phyloP scores from a whole-genome alignment of 163 green algal genomes.

The Scenedesmus sp. region DNA sequence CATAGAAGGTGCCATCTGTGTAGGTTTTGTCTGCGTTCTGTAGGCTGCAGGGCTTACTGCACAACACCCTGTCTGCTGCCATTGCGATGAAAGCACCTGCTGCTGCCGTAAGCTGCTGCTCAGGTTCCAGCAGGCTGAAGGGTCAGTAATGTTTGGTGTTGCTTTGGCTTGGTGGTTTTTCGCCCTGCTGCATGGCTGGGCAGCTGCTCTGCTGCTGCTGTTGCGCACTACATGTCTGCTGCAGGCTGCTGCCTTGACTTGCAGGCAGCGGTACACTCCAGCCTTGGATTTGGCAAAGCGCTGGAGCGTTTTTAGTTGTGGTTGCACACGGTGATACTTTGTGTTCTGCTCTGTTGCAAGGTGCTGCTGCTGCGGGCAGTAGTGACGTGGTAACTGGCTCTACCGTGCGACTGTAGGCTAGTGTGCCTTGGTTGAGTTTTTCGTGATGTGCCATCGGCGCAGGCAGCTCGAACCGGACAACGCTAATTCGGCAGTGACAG shows the following conservation, averaged over 20 bases:
- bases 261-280: neutral
- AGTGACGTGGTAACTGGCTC: neutral
- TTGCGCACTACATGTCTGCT: slow-evolving; percentile 4
- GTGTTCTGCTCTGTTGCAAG: neutral
- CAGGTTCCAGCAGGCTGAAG: neutral
- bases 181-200: neutral
- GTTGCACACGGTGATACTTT: neutral
- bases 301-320: neutral
- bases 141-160: neutral
- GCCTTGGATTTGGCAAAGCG: neutral
- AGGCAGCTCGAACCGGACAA: neutral
- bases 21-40: slow-evolving; percentile 39
- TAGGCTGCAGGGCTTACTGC: slow-evolving; percentile 37
- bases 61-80: slow-evolving; percentile 21
- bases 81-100: neutral
- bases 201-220: neutral
- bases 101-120: neutral
- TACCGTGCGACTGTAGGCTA: neutral
- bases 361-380: neutral
- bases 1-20: slow-evolving; percentile 43
- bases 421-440: neutral
- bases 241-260: neutral
- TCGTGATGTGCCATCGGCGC: neutral
- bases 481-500: neutral
- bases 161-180: neutral